Percentiles rank a stretch among this genome's conserved stretches.
Evolutionary conservation across 176 grass and related monocot species (phyloP).

Genomic region (Canna indica): DNA sequence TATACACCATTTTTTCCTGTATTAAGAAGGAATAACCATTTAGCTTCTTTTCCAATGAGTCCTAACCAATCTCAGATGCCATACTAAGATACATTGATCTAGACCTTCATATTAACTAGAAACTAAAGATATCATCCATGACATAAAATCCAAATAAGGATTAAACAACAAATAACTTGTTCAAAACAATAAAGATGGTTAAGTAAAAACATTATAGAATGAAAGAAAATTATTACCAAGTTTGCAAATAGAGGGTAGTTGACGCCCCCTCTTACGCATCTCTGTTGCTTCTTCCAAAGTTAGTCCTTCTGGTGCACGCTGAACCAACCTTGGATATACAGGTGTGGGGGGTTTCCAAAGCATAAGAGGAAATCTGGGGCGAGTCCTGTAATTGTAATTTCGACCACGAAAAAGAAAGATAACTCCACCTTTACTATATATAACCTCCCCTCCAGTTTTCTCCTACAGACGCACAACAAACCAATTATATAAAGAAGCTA

Average conservation of each 20-base stretch:
- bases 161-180: background rate
- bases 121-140: background rate
- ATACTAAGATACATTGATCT: background rate
- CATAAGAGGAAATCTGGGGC: constrained; percentile 82
- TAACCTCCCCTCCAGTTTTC: constrained; percentile 81
- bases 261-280: constrained; percentile 43
- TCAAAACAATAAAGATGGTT: background rate
- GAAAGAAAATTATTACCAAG: constrained; percentile 43
- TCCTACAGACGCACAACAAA: constrained; percentile 41
- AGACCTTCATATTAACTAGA: constrained; percentile 2
- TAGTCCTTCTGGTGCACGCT: constrained; percentile 60
- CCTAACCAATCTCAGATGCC: background rate
- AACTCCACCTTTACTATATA: constrained; percentile 61
- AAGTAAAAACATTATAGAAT: background rate
- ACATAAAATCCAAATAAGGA: background rate
- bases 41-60: background rate
- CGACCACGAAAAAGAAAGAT: constrained; percentile 89
- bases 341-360: constrained; percentile 73
- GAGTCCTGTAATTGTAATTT: constrained; percentile 73
- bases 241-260: constrained; percentile 57
- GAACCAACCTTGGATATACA: constrained; percentile 73
- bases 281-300: constrained; percentile 57
- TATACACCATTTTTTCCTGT: constrained; percentile 96
- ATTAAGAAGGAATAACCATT: constrained; percentile 15
- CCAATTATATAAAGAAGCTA: background rate